Evolutionary conservation across 495 filamentous ascomycete genomes (phyloP).

Genomic region (Chlorociboria aeruginascens): DNA sequence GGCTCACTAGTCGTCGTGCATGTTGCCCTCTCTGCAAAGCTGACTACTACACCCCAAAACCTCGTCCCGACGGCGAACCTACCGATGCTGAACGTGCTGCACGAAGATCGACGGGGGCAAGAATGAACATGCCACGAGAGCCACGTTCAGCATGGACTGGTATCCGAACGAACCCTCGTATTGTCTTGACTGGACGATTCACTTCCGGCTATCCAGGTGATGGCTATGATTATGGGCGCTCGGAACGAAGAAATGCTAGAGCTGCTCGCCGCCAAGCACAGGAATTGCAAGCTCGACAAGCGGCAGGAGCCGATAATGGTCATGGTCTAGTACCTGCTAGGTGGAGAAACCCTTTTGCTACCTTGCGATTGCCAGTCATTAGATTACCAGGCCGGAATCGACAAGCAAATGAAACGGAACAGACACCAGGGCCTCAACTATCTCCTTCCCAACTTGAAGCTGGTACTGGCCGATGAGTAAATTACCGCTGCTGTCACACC

Average conservation of each 20-base stretch:
- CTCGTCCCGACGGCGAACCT: constrained; percentile 33
- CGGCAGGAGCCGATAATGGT: neutral
- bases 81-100: constrained; percentile 12
- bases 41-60: constrained; percentile 66
- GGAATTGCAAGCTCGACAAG: neutral
- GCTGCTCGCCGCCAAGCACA: neutral
- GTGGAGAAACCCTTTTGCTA: constrained; percentile 10
- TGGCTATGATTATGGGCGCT: neutral
- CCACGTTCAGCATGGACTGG: constrained; percentile 17
- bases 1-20: constrained; percentile 83
- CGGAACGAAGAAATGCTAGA: neutral
- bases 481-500: neutral
- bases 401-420: constrained; percentile 4
- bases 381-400: constrained; percentile 16
- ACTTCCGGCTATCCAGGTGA: neutral
- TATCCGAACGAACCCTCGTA: constrained; percentile 13
- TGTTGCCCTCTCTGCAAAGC: constrained; percentile 97
- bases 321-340: neutral
- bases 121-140: constrained; percentile 7
- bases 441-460: constrained; percentile 30
- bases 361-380: constrained; percentile 5
- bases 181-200: constrained; percentile 16
- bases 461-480: constrained; percentile 21
- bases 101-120: constrained; percentile 4
- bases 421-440: constrained; percentile 12